Conservation (phyloP, 2,329 filamentous ascomycete species). For the Trichophyton benhamiae region DNA sequence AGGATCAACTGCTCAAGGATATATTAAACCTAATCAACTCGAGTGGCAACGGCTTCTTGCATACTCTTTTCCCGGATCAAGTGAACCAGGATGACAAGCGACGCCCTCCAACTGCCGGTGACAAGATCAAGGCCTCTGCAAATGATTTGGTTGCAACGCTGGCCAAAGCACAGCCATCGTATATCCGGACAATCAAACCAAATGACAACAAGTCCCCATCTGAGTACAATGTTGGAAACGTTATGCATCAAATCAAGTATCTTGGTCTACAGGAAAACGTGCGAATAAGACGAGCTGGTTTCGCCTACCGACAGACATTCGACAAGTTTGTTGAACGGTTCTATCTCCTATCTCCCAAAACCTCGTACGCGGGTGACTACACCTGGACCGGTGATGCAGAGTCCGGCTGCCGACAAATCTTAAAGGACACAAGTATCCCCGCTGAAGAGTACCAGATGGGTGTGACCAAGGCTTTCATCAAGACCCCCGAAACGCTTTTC, state of each 20-base stretch:
- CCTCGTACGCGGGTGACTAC: slow-evolving; percentile 92
- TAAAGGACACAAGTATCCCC: slow-evolving; percentile 93
- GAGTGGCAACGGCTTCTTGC: slow-evolving; percentile 75
- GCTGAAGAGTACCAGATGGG: slow-evolving; percentile 95
- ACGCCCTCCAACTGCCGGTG: slow-evolving; percentile 84
- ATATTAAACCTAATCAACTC: slow-evolving; percentile 73
- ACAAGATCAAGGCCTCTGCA: slow-evolving; percentile 88
- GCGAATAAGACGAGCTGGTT: slow-evolving; percentile 86
- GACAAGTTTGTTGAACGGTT: slow-evolving; percentile 98
- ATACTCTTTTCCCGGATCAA: slow-evolving; percentile 78
- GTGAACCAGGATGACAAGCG: slow-evolving; percentile 94
- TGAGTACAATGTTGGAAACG: slow-evolving; percentile 84
- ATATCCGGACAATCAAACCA: slow-evolving; percentile 97
- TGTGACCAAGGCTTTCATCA: slow-evolving; percentile 94
- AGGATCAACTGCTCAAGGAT: slow-evolving; percentile 92
- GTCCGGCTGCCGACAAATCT: slow-evolving; percentile 77
- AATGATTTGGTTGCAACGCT: slow-evolving; percentile 89
- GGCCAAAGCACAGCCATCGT: slow-evolving; percentile 95
- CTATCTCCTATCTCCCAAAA: slow-evolving; percentile 86
- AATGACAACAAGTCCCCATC: slow-evolving; percentile 96
- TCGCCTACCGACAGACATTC: slow-evolving; percentile 92
- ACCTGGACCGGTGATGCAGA: slow-evolving; percentile 86
- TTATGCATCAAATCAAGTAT: slow-evolving; percentile 97
- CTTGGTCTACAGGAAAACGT: slow-evolving; percentile 99
- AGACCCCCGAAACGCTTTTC: slow-evolving; percentile 92